Base-by-base conservation (phyloP, 1,284 basidiomycete species). In the Caloboletus inedulis region DNA sequence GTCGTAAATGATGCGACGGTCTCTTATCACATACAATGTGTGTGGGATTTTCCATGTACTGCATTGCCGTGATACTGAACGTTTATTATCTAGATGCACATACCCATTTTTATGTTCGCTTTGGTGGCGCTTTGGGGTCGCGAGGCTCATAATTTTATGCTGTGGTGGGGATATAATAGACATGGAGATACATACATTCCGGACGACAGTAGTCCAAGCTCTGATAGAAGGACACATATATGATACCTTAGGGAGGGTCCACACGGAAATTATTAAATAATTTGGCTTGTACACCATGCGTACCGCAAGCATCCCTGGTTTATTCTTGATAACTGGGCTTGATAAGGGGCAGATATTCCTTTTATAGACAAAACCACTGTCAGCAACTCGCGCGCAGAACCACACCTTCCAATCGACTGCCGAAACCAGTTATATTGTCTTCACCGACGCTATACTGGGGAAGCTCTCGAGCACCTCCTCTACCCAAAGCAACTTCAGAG, bases 321-420 rank as follows among this genome's bases (percentile, higher is more conserved):
- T n/a, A n/a, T n/a, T n/a, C n/a, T n/a, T n/a, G n/a, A n/a, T n/a
- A n/a, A n/a, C n/a, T n/a, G n/a, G n/a, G n/a, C n/a, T n/a, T n/a
- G n/a, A n/a, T n/a, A 25, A 16, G 13, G 14, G 16, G 23, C 14
- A 3, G n/a, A 37, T 27, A 18, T 47, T 43, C 56, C 54, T 35
- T 57, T 53, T 57, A 41, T 57, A 35, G 58, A 57, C 35, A 19
- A 30, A 21, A 14, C 18, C 9, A 9, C 12, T 34, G 52, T 43
- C 52, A 51, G 10, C 43, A 40, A 18, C 21, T 55, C 7, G 7
- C 3, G 23, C 23, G n/a, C n/a, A 25, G 23, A 25, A 25, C 23
- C n/a, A 25, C 39, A 21, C 25, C 13, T 34, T 21, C n/a, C n/a
- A n/a, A 29, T 30, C 40, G 31, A 10, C 9, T 10, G 27, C 30